These are phyloP conservation scores for Piloderma croceum DNA, from an alignment of 768 basidiomycete species.

Conservation along the genomic window DNA sequence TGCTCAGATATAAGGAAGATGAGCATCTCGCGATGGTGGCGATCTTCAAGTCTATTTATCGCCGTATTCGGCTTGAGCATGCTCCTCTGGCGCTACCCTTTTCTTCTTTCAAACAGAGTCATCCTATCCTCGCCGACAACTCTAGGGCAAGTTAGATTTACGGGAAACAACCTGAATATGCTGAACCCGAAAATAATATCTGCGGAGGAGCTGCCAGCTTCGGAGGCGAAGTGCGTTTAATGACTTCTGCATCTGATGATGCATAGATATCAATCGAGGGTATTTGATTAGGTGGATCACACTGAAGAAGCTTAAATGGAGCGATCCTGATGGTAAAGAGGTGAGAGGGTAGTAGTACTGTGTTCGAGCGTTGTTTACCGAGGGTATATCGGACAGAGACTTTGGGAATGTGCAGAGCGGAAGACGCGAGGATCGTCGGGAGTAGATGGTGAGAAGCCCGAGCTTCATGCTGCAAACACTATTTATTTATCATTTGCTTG, in stretches of 20 bases:
- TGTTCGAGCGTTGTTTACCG: neutral
- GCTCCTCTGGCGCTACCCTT: too few relatives aligned
- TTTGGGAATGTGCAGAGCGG: constrained; percentile 89
- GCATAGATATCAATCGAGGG: neutral
- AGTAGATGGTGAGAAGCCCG: constrained; percentile 60
- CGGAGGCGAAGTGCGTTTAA: neutral
- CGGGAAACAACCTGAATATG: constrained; percentile 8
- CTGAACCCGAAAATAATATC: constrained; percentile 47
- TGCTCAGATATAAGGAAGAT: too few relatives aligned
- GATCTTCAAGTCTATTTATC: too few relatives aligned
- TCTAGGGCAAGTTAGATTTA: too few relatives aligned
- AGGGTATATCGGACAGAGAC: constrained; percentile 39
- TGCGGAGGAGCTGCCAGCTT: constrained; percentile 39
- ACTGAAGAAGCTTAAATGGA: constrained; percentile 74
- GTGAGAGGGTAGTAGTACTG: constrained; percentile 35
- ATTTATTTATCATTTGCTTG: neutral
- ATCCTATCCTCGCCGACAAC: too few relatives aligned
- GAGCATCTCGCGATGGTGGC: too few relatives aligned
- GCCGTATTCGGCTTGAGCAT: too few relatives aligned
- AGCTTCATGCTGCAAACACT: neutral
- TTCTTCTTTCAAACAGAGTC: too few relatives aligned
- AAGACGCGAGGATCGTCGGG: constrained; percentile 72
- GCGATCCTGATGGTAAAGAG: constrained; percentile 71
- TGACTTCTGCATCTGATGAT: neutral
- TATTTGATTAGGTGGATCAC: constrained; percentile 67